Percentiles rank a stretch among this genome's conserved stretches.
Conservation (phyloP, 2,329 filamentous ascomycete species). For the Trichoderma polysporum region DNA sequence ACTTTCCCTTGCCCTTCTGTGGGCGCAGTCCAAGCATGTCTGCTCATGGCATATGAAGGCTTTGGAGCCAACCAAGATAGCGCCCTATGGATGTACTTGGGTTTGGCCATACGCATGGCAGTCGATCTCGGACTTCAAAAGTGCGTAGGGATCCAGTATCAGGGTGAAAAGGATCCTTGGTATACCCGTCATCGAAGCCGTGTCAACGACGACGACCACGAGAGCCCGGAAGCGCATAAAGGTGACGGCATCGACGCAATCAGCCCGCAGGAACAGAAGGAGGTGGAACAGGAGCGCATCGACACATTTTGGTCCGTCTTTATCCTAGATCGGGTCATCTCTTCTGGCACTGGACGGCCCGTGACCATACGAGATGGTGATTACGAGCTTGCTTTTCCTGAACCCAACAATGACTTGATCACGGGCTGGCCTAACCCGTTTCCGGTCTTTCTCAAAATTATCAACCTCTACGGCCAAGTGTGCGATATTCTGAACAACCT, state of each 20-base stretch:
- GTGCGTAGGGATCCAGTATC: constrained; percentile 67
- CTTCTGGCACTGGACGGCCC: constrained; percentile 79
- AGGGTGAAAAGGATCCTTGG: constrained; percentile 53
- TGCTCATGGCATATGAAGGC: constrained; percentile 83
- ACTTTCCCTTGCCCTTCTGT: constrained; percentile 81
- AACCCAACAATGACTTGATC: constrained; percentile 48
- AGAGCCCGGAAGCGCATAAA: constrained; percentile 42
- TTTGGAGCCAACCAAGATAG: constrained; percentile 88
- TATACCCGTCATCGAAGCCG: constrained; percentile 47
- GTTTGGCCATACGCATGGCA: constrained; percentile 80
- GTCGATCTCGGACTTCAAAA: constrained; percentile 81
- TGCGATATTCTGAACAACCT: constrained; percentile 84
- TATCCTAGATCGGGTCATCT: constrained; percentile 82
- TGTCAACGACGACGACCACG: constrained; percentile 35
- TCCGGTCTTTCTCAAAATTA: constrained; percentile 76
- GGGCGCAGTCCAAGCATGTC: constrained; percentile 77
- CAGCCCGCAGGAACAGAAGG: constrained; percentile 55
- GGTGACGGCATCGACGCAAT: constrained; percentile 39
- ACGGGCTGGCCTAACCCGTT: constrained; percentile 76
- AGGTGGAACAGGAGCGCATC: constrained; percentile 75
- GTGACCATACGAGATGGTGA: constrained; percentile 83
- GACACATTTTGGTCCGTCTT: constrained; percentile 92
- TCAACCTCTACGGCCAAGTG: constrained; percentile 81
- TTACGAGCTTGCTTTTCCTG: constrained; percentile 73
- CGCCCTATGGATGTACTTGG: constrained; percentile 90